phyloP scores from a whole-genome alignment of 176 grass and related monocot species.

The Olyra latifolia region DNA sequence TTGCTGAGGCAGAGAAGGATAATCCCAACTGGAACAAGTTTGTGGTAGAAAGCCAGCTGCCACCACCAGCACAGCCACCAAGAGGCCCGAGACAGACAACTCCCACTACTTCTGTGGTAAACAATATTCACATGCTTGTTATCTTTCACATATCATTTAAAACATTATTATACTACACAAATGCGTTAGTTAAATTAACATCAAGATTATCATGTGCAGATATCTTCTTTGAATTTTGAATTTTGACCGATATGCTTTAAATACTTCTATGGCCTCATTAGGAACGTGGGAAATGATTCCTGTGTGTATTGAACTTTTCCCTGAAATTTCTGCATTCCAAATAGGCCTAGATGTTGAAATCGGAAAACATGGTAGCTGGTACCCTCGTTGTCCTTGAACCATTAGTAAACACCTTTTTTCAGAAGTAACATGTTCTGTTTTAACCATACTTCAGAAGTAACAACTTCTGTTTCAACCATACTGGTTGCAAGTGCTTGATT shows the following conservation, averaged over 20 bases:
- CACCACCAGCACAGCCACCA: slow-evolving; percentile 33
- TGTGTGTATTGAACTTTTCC: too few species aligned
- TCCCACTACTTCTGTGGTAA: slow-evolving; percentile 27
- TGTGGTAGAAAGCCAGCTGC: slow-evolving; percentile 50
- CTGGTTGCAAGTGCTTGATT: not conserved
- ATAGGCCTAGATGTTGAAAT: not conserved
- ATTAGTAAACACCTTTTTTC: not conserved
- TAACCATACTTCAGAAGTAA: not conserved
- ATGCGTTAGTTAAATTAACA: not conserved
- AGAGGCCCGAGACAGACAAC: slow-evolving; percentile 39
- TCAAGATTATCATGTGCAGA: not conserved
- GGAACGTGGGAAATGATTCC: too few species aligned
- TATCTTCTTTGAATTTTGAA: not conserved
- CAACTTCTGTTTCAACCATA: not conserved
- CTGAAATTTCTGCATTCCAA: too few species aligned
- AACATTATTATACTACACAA: not conserved
- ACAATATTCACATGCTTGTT: not conserved
- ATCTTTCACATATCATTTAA: slow-evolving; percentile 8
- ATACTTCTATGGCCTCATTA: not conserved
- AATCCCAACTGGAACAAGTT: slow-evolving; percentile 84
- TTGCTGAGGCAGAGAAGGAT: slow-evolving; percentile 91
- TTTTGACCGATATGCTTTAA: not conserved
- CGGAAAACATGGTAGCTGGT: not conserved
- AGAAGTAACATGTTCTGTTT: not conserved
- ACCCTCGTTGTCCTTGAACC: not conserved